Percentiles rank a stretch among this genome's conserved stretches.
Evolutionary conservation across 2,329 filamentous ascomycete genomes (phyloP).

Genomic region (Hymenoscyphus fraxineus): DNA sequence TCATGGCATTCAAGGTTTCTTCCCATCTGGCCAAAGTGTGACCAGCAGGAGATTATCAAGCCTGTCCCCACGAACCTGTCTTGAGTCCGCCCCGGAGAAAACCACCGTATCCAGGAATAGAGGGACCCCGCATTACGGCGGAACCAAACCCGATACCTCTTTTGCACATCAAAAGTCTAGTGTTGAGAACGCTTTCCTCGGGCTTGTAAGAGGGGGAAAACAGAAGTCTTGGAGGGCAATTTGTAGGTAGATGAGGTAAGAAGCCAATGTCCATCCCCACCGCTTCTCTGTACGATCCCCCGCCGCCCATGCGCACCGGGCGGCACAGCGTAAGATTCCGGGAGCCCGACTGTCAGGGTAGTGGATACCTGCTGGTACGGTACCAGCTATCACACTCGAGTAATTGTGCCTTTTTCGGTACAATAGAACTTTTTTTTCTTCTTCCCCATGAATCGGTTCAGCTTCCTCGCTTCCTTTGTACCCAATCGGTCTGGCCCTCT

Average conservation of each 20-base stretch:
- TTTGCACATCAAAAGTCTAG: not conserved
- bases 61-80: not conserved
- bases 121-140: not conserved
- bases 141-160: not conserved
- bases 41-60: not conserved
- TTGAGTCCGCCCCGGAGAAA: not conserved
- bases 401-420: no score
- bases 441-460: not conserved
- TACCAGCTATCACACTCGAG: no score
- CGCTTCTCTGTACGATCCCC: slow-evolving; percentile 1
- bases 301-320: not conserved
- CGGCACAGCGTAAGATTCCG: not conserved
- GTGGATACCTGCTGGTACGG: not conserved
- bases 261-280: not conserved
- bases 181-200: not conserved
- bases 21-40: no score
- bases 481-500: slow-evolving; percentile 3
- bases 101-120: not conserved
- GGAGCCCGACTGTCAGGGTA: not conserved
- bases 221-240: not conserved
- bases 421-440: no score
- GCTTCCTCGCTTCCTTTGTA: not conserved
- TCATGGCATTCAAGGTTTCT: not conserved
- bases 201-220: not conserved
- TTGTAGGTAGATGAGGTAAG: not conserved